Evolutionary conservation across 495 filamentous ascomycete species (phyloP).

Genomic region (Xylona heveae): DNA sequence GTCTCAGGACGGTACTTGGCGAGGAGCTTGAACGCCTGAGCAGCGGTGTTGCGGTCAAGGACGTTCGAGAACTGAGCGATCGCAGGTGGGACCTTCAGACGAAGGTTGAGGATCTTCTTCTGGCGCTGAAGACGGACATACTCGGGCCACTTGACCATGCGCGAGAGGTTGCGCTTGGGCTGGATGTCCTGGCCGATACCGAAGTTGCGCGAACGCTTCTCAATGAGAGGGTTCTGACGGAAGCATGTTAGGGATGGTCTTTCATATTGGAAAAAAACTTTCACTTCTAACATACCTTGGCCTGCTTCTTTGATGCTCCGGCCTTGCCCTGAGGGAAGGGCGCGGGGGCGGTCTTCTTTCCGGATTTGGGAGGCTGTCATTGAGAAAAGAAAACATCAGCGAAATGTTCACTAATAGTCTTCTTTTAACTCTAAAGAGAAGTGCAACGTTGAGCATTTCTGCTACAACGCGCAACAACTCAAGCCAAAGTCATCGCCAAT

Average conservation of each 20-base stretch:
- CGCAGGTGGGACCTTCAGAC: conserved; percentile 93
- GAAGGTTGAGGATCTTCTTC: conserved; percentile 97
- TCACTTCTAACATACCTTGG: conserved; percentile 56
- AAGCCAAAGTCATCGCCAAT: conserved; percentile 64
- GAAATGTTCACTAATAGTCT: conserved; percentile 64
- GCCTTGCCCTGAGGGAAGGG: conserved; percentile 91
- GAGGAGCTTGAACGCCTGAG: conserved; percentile 93
- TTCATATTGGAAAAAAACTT: too few species aligned
- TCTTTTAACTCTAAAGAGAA: conserved; percentile 86
- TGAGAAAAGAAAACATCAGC: conserved; percentile 98
- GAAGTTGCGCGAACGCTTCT: conserved; percentile 93
- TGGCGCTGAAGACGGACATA: conserved; percentile 98
- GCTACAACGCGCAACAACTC: conserved; percentile 40
- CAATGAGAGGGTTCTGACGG: conserved; percentile 90
- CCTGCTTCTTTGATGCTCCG: conserved; percentile 71
- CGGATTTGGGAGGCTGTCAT: conserved; percentile 98
- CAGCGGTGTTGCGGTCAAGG: conserved; percentile 95
- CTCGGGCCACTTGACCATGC: conserved; percentile 99
- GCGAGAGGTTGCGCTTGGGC: conserved; percentile 87
- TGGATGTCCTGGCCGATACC: conserved; percentile 99
- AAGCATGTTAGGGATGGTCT: conserved; percentile 4
- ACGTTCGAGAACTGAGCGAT: conserved; percentile 95
- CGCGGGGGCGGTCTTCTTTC: conserved; percentile 88
- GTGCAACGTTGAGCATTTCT: conserved; percentile 27
- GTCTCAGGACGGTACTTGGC: conserved; percentile 99